These are phyloP conservation scores for Yamadazyma ubonensis DNA, from an alignment of 805 yeast genomes.

Conservation along the genomic window DNA sequence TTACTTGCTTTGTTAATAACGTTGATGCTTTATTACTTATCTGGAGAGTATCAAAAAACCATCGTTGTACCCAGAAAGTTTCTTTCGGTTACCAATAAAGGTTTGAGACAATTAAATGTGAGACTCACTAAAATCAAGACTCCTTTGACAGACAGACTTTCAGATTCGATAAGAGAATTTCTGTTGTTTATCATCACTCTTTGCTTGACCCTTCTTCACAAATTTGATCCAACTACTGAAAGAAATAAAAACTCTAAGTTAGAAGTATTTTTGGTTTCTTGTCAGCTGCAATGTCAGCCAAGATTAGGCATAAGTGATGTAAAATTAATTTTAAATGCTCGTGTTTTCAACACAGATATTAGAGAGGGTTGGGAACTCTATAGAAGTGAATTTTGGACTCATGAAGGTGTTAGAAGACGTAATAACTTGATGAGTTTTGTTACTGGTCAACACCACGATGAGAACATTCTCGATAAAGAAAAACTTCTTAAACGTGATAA, in stretches of 20 bases:
- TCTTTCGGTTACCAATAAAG: constrained; percentile 81
- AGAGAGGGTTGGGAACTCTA: constrained; percentile 95
- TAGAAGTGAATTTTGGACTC: constrained; percentile 89
- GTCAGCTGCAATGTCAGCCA: constrained; percentile 52
- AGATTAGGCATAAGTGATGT: constrained; percentile 72
- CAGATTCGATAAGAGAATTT: constrained; percentile 38
- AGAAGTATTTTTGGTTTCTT: constrained; percentile 39
- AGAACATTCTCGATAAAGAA: constrained; percentile 21
- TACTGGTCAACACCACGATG: constrained; percentile 12
- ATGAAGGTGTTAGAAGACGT: constrained; percentile 68
- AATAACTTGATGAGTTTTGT: constrained; percentile 33
- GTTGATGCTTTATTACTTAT: constrained; percentile 70
- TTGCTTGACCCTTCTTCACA: constrained; percentile 32
- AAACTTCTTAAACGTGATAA: constrained; percentile 36
- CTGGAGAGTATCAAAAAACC: constrained; percentile 88
- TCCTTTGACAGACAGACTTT: constrained; percentile 30
- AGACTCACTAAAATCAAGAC: constrained; percentile 63
- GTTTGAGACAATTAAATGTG: constrained; percentile 78
- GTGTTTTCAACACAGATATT: constrained; percentile 77
- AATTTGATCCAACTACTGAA: constrained; percentile 31
- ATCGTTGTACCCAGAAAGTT: constrained; percentile 80
- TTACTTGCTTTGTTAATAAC: constrained; percentile 66
- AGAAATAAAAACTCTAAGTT: constrained; percentile 31
- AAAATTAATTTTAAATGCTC: constrained; percentile 74
- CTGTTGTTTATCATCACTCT: constrained; percentile 29